phyloP scores from a whole-genome alignment of 495 filamentous ascomycete genomes.

The Lichenothelia convexa region DNA sequence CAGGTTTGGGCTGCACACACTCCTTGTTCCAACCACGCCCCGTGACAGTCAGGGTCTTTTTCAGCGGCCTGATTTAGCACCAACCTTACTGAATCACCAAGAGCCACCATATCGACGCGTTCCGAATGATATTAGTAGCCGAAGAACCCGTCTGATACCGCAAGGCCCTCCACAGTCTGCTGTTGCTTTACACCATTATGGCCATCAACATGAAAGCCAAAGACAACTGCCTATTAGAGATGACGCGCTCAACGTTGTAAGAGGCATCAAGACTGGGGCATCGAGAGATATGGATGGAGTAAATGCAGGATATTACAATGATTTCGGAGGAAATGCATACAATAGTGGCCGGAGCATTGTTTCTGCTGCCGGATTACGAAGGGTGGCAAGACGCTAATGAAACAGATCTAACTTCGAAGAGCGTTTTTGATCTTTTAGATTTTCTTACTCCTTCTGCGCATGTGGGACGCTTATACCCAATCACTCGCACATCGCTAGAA shows the following conservation, averaged over 20 bases:
- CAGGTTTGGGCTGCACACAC: neutral
- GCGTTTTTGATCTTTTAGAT: too few relatives aligned
- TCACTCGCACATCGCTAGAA: too few relatives aligned
- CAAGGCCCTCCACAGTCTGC: neutral
- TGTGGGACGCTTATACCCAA: too few relatives aligned
- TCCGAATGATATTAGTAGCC: neutral
- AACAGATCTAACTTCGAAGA: too few relatives aligned
- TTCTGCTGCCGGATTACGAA: too few relatives aligned
- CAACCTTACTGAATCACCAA: neutral
- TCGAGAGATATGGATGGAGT: too few relatives aligned
- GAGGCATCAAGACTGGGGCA: neutral
- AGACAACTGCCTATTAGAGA: neutral
- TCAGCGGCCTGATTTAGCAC: constrained; percentile 4
- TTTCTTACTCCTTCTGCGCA: too few relatives aligned
- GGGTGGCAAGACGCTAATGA: too few relatives aligned
- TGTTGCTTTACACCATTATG: neutral
- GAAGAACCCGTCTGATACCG: neutral
- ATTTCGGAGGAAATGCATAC: too few relatives aligned
- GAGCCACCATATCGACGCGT: neutral
- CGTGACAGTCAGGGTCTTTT: constrained; percentile 6
- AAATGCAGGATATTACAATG: too few relatives aligned
- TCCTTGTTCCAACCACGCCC: neutral
- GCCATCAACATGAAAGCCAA: too few relatives aligned
- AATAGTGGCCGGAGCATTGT: too few relatives aligned
- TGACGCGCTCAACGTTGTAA: neutral